Conservation (phyloP, 805 yeast genomes). For the Saccharomycopsis fermentans region DNA sequence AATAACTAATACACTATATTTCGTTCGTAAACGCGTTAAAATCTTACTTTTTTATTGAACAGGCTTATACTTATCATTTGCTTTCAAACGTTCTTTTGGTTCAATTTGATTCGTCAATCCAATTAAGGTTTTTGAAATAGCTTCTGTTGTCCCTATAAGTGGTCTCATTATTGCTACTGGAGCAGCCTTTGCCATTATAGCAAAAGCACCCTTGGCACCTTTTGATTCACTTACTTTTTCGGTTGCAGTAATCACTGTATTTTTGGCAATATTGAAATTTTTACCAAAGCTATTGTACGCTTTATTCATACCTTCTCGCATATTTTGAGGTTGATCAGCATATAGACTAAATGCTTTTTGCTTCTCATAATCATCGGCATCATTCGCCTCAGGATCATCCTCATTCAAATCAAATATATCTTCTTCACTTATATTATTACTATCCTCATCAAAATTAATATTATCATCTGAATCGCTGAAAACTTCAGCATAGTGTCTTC, state of each 20-base stretch:
- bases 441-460: slow-evolving; percentile 13
- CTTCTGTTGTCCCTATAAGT: slow-evolving; percentile 87
- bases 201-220: slow-evolving; percentile 55
- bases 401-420: slow-evolving; percentile 13
- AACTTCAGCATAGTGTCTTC: slow-evolving; percentile 16
- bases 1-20: no score
- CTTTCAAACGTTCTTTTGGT: slow-evolving; percentile 45
- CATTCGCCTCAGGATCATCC: slow-evolving; percentile 14
- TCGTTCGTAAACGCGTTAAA: no score
- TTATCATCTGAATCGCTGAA: slow-evolving; percentile 23
- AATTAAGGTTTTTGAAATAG: slow-evolving; percentile 67
- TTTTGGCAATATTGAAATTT: slow-evolving; percentile 56
- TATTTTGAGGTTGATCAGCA: slow-evolving; percentile 70
- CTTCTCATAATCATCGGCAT: slow-evolving; percentile 23
- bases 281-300: slow-evolving; percentile 67
- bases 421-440: neutral
- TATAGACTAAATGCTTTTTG: slow-evolving; percentile 55
- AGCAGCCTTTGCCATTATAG: slow-evolving; percentile 60
- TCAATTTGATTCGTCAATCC: slow-evolving; percentile 79
- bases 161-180: slow-evolving; percentile 80
- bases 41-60: neutral
- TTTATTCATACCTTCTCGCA: slow-evolving; percentile 61
- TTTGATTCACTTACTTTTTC: slow-evolving; percentile 55
- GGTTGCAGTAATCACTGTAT: slow-evolving; percentile 50
- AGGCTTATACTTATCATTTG: slow-evolving; percentile 56